A percentile compares a stretch with the other conserved stretches of the same genome.
Conservation (phyloP, 208 protist species). For the Hexamita inflata region DNA sequence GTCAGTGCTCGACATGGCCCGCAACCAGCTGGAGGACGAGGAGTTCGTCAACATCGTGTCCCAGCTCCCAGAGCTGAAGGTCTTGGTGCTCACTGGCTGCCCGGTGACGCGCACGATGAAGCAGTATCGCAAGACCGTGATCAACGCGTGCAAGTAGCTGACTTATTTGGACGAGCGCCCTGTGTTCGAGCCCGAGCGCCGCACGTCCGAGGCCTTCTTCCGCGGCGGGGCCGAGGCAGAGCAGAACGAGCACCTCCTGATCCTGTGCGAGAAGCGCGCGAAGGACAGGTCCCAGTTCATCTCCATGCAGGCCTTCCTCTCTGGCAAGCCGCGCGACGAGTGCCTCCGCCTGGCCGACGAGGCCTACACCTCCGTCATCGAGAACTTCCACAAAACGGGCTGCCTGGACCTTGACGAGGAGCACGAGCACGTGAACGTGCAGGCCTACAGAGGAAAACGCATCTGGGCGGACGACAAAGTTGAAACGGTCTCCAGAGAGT, state of each 20-base stretch:
- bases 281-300: background rate
- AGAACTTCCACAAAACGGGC: too few species aligned
- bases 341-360: background rate
- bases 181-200: conserved; percentile 64
- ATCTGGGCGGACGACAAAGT: too few species aligned
- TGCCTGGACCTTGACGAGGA: too few species aligned
- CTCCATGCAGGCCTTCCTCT: conserved; percentile 2
- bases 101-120: conserved; percentile 43
- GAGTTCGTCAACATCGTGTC: conserved; percentile 58
- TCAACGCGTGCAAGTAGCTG: conserved; percentile 54
- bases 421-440: too few species aligned
- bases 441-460: too few species aligned
- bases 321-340: conserved; percentile 11
- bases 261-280: background rate
- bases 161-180: conserved; percentile 69
- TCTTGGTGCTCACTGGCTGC: conserved; percentile 63
- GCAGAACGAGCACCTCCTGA: background rate
- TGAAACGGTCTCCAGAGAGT: too few species aligned
- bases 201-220: conserved; percentile 62
- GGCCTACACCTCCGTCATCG: too few species aligned
- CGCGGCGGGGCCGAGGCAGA: conserved; percentile 57
- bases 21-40: conserved; percentile 63
- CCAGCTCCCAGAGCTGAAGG: conserved; percentile 57
- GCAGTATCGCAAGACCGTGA: conserved; percentile 62
- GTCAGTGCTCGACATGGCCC: conserved; percentile 67